Evolutionary conservation across 768 basidiomycete genomes (phyloP).

Genomic region (Naganishia friedmannii): DNA sequence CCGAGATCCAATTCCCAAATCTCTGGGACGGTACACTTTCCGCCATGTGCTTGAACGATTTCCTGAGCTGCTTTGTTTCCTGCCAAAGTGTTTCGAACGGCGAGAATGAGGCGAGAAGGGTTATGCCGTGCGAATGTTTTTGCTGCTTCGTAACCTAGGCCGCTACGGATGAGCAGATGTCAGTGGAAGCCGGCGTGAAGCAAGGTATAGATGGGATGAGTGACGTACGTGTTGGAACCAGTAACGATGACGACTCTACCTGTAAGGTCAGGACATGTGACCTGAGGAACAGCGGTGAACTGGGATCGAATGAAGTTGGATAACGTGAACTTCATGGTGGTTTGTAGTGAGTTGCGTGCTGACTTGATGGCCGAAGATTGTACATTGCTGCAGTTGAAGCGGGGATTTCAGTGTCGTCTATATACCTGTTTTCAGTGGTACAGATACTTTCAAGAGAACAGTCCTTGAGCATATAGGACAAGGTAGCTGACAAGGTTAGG

Average conservation of each 20-base stretch:
- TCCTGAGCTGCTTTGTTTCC: slow-evolving; percentile 32
- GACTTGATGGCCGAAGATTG: too few species aligned
- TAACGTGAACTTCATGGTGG: slow-evolving; percentile 24
- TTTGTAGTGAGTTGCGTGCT: too few species aligned
- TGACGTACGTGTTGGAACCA: slow-evolving; percentile 33
- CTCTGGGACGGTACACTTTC: slow-evolving; percentile 27
- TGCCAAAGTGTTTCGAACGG: slow-evolving; percentile 29
- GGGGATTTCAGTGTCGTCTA: too few species aligned
- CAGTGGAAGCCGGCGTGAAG: background rate
- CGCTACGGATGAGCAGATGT: slow-evolving; percentile 2
- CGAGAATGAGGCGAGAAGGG: slow-evolving; percentile 37
- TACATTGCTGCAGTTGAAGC: too few species aligned
- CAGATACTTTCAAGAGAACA: too few species aligned
- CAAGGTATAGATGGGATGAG: background rate
- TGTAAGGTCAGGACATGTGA: slow-evolving; percentile 28
- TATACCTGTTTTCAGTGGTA: too few species aligned
- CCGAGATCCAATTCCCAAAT: slow-evolving; percentile 37
- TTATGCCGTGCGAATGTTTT: slow-evolving; percentile 25
- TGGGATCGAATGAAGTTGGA: slow-evolving; percentile 31
- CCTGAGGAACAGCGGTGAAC: slow-evolving; percentile 21
- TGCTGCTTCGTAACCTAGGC: slow-evolving; percentile 34
- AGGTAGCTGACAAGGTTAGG: too few species aligned
- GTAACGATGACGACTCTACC: slow-evolving; percentile 36
- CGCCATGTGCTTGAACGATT: slow-evolving; percentile 26
- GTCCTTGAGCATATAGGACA: too few species aligned